These are phyloP conservation scores for Candida tammaniensis DNA, from an alignment of 805 yeast genomes.

Conservation along the genomic window DNA sequence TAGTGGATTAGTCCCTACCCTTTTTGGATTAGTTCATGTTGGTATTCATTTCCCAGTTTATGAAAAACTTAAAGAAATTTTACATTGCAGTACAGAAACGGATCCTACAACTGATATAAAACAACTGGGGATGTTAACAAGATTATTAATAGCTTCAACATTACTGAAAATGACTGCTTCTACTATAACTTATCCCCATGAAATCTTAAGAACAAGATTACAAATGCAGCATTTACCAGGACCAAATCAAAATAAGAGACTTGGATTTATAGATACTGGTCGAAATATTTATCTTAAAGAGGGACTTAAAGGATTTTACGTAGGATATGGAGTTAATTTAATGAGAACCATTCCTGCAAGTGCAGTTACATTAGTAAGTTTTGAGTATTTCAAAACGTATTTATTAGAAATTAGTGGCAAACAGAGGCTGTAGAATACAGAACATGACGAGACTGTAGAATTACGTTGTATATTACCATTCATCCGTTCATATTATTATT, in stretches of 20 bases:
- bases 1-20: constrained; percentile 85
- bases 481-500: neutral
- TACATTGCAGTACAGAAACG: constrained; percentile 25
- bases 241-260: constrained; percentile 9
- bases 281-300: constrained; percentile 54
- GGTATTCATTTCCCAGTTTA: constrained; percentile 96
- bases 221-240: constrained; percentile 53
- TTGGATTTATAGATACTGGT: constrained; percentile 7
- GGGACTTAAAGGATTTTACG: constrained; percentile 80
- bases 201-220: constrained; percentile 86
- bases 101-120: constrained; percentile 4
- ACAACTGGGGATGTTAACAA: constrained; percentile 20
- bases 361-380: constrained; percentile 92
- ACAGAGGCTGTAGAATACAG: no score
- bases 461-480: no score
- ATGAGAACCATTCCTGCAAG: constrained; percentile 91
- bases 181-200: constrained; percentile 91
- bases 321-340: constrained; percentile 83
- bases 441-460: no score
- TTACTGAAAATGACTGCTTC: constrained; percentile 87
- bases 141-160: constrained; percentile 60
- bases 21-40: constrained; percentile 87
- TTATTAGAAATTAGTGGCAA: constrained; percentile 31
- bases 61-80: constrained; percentile 67
- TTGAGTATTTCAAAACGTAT: constrained; percentile 71